Evolutionary conservation across 148 eudicot species (phyloP).

Genomic region (Tetragonia tetragonoides): DNA sequence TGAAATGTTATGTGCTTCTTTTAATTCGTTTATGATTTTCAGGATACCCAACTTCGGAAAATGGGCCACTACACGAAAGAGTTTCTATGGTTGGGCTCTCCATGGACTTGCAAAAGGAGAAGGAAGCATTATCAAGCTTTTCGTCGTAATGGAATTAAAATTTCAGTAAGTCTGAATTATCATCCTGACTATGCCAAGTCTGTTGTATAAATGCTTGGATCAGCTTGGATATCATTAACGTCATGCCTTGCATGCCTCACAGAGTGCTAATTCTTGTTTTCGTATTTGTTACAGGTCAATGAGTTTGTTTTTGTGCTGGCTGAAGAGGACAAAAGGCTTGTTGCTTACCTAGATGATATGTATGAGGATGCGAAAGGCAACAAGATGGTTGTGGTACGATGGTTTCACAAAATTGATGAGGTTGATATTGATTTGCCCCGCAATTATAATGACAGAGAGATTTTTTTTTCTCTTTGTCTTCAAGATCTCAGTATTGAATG

Average conservation of each 20-base stretch:
- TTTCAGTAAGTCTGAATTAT: constrained; percentile 42
- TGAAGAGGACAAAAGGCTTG: constrained; percentile 65
- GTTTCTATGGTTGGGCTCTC: constrained; percentile 62
- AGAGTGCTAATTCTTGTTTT: background rate
- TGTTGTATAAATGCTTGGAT: background rate
- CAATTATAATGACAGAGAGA: constrained; percentile 76
- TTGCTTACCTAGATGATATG: constrained; percentile 83
- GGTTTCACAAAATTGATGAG: constrained; percentile 98
- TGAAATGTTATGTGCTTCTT: background rate
- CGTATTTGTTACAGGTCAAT: constrained; percentile 42
- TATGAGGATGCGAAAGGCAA: constrained; percentile 77
- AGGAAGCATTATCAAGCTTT: constrained; percentile 62
- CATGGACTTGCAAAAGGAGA: constrained; percentile 67
- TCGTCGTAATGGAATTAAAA: constrained; percentile 57
- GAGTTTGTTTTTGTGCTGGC: constrained; percentile 82
- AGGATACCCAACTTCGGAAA: constrained; percentile 43
- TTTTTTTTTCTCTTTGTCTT: constrained; percentile 92
- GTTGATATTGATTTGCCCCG: constrained; percentile 81
- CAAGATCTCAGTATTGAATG: constrained; percentile 92
- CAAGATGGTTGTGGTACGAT: constrained; percentile 91
- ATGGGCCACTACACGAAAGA: constrained; percentile 28
- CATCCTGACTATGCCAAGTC: background rate
- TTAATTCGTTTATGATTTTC: background rate
- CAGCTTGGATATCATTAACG: too few species aligned
- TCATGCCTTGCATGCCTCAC: background rate